Evolutionary conservation across 2,329 filamentous ascomycete species (phyloP).

Genomic region (Tolypocladium paradoxum): DNA sequence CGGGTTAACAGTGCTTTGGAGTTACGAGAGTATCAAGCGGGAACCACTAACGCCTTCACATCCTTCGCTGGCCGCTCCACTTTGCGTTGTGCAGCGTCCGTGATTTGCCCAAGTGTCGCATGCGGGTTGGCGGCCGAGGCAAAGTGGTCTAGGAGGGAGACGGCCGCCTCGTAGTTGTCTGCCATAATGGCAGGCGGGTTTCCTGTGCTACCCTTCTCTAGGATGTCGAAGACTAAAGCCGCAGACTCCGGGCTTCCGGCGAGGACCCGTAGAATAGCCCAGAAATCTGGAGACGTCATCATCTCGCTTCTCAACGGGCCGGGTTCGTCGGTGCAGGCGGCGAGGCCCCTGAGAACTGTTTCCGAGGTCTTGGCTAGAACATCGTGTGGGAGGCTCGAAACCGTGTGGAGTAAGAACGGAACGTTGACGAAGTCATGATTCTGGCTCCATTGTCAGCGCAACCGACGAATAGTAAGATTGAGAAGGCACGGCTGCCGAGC

Average conservation of each 20-base stretch:
- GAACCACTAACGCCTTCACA: conserved; percentile 13
- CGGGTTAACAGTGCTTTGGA: background rate
- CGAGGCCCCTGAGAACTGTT: conserved; percentile 67
- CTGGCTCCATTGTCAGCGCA: conserved; percentile 29
- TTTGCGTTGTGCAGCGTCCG: conserved; percentile 38
- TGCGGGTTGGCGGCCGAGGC: conserved; percentile 71
- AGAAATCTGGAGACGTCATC: conserved; percentile 94
- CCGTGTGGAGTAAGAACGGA: conserved; percentile 81
- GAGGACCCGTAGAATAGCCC: conserved; percentile 75
- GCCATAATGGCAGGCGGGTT: conserved; percentile 77
- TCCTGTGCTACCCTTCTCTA: conserved; percentile 65
- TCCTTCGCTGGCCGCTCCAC: conserved; percentile 14
- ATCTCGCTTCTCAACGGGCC: conserved; percentile 79
- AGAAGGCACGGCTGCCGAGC: background rate
- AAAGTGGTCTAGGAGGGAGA: conserved; percentile 79
- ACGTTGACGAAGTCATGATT: conserved; percentile 86
- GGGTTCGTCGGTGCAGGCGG: conserved; percentile 67
- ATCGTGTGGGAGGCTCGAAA: conserved; percentile 76
- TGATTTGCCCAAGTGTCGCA: conserved; percentile 56
- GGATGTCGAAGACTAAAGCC: conserved; percentile 72
- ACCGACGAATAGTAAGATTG: background rate
- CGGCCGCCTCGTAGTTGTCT: conserved; percentile 88
- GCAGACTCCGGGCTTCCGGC: conserved; percentile 60
- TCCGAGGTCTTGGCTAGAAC: conserved; percentile 65
- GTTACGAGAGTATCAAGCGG: background rate